A percentile compares a stretch with the other conserved stretches of the same genome.
Evolutionary conservation across 345 rosid genomes (phyloP).

Genomic region (Arabidopsis arenosa): DNA sequence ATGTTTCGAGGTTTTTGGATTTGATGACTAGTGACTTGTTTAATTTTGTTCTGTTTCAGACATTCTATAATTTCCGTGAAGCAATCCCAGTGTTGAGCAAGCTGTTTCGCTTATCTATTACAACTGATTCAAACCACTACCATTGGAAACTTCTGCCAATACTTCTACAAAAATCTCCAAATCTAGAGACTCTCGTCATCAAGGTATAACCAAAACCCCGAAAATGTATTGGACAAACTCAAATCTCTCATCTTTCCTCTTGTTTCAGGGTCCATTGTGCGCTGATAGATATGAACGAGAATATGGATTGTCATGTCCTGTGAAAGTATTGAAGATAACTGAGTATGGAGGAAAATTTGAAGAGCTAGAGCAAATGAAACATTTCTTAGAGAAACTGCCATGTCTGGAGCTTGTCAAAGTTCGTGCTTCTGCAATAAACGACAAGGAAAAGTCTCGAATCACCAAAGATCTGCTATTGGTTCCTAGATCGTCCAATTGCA

Average conservation of each 20-base stretch:
- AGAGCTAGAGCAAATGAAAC: background rate
- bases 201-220: background rate
- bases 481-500: background rate
- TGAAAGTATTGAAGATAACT: conserved; percentile 8
- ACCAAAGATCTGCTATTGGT: background rate
- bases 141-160: background rate
- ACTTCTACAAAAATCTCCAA: background rate
- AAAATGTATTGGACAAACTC: background rate
- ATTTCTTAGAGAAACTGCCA: background rate
- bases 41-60: background rate
- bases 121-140: background rate
- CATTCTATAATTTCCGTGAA: background rate
- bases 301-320: conserved; percentile 4
- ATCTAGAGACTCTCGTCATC: background rate
- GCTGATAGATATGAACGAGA: background rate
- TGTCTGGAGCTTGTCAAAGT: conserved; percentile 25
- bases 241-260: background rate
- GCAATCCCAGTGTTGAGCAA: conserved; percentile 9
- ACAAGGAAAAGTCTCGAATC: background rate
- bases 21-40: background rate
- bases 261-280: background rate
- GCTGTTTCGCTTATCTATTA: background rate
- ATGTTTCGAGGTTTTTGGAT: background rate
- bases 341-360: background rate
- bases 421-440: background rate